Percentiles rank a stretch among this genome's conserved stretches.
Conservation (phyloP, 2,329 filamentous ascomycete genomes). For the Neopestalotiopsis clavispora region DNA sequence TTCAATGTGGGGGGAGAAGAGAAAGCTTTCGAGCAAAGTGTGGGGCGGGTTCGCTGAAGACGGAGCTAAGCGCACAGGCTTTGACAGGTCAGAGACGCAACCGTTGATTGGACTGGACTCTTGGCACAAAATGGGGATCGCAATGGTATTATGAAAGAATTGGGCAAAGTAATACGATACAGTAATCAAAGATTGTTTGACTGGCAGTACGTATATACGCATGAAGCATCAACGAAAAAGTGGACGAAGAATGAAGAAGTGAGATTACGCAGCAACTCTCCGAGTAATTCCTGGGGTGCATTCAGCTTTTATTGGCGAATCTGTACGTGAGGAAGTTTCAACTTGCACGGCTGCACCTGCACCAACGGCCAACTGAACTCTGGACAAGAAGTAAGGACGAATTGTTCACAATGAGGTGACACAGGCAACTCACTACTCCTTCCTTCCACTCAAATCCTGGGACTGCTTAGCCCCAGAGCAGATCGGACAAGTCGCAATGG, state of each 20-base stretch:
- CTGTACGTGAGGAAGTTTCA: no score
- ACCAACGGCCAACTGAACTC: not conserved
- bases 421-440: not conserved
- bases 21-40: constrained; percentile 23
- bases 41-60: constrained; percentile 20
- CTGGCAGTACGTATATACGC: no score
- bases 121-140: constrained; percentile 15
- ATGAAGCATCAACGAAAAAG: no score
- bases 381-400: not conserved
- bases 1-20: constrained; percentile 27
- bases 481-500: constrained; percentile 47
- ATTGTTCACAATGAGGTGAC: not conserved
- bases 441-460: not conserved
- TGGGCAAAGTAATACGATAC: not conserved
- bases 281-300: no score
- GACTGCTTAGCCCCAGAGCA: not conserved
- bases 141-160: constrained; percentile 12
- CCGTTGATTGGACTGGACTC: constrained; percentile 18
- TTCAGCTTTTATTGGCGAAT: no score
- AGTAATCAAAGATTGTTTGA: no score
- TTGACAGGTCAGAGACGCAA: constrained; percentile 15
- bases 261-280: no score
- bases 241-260: no score
- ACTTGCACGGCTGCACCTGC: no score
- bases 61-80: constrained; percentile 9